These are phyloP conservation scores for Clarireedia paspali DNA, from an alignment of 2,329 filamentous ascomycete genomes.

Conservation along the genomic window DNA sequence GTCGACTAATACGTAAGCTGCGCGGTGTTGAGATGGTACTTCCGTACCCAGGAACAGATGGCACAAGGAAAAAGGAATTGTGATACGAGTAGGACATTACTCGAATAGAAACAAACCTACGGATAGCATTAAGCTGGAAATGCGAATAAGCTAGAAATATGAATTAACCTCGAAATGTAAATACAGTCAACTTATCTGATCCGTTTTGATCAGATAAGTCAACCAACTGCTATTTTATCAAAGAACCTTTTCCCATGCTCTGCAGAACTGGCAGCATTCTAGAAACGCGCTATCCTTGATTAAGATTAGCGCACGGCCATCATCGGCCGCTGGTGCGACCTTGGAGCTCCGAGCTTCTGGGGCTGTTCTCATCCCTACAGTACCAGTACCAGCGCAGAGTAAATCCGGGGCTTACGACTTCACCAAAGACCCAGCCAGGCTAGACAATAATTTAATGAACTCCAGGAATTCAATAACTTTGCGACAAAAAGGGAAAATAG, in stretches of 20 bases:
- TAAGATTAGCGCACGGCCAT: not conserved
- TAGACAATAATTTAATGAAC: not conserved
- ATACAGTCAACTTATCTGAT: too few relatives aligned
- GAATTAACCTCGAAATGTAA: too few relatives aligned
- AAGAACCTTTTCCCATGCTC: not conserved
- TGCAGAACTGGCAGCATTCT: not conserved
- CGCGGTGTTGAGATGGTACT: too few relatives aligned
- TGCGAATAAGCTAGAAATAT: too few relatives aligned
- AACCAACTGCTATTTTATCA: not conserved
- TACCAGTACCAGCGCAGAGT: too few relatives aligned
- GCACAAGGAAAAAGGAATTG: not conserved
- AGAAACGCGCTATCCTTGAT: not conserved
- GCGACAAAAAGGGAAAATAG: not conserved
- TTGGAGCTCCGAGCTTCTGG: too few relatives aligned
- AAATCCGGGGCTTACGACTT: not conserved
- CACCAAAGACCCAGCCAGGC: not conserved
- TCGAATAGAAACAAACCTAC: too few relatives aligned
- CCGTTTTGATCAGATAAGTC: too few relatives aligned
- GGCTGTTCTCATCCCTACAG: too few relatives aligned
- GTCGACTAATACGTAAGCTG: not conserved
- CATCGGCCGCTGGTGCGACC: constrained; percentile 1
- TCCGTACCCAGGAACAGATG: not conserved
- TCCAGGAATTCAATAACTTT: not conserved
- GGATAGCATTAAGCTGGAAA: too few relatives aligned
- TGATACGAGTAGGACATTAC: too few relatives aligned